Base-by-base conservation (phyloP, 2,329 filamentous ascomycete species). In the Neofusicoccum cordaticola region DNA sequence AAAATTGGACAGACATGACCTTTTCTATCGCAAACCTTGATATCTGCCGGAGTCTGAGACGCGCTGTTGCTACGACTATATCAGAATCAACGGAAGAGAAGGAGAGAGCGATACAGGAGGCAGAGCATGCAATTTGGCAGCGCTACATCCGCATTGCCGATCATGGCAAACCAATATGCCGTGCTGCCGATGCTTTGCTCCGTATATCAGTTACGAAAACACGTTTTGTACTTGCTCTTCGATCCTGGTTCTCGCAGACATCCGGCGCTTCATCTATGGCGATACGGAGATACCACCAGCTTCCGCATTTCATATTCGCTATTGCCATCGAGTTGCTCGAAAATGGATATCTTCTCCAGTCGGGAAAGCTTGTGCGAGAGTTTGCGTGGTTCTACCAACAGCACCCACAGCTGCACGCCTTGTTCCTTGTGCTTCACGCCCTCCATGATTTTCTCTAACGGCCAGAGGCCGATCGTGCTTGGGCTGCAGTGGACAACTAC, bases 1-100 rank as follows among this genome's bases (percentile, higher is more conserved):
- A 65, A 35, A 75, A 74, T 7, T 72, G 73, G 48, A 79, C 77
- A 5, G 76, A 78, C 37, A 76, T 77, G 75, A 77, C 75, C 2
- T 77, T 80, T 39, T 42, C 47, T 8, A 17, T 63, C 5, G 35
- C 45, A 3, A 57, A 44, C 35, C 17, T 63, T 2, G 45, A 52
- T 13, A 22, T 64, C 8, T 35, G 22, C 31, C 42, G 45, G 12
- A 41, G 8, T 5, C 34, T 61, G 44, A 48, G 57, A 27, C 27
- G 39, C 27, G 27, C 57, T 12, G 31, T 39, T 5, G 31, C 44
- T 27, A 5, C 45, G 34, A 50, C 11, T 2, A 37, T 3, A 2
- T 19, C 13, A 22, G n/a, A 39, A 13, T 31, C 19, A 4, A 17
- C 8, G 4, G 11, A 45, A 4, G 12, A 7, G 8, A 45, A 48